Conservation (phyloP, 441 rosid species). For the Croton setiger region DNA sequence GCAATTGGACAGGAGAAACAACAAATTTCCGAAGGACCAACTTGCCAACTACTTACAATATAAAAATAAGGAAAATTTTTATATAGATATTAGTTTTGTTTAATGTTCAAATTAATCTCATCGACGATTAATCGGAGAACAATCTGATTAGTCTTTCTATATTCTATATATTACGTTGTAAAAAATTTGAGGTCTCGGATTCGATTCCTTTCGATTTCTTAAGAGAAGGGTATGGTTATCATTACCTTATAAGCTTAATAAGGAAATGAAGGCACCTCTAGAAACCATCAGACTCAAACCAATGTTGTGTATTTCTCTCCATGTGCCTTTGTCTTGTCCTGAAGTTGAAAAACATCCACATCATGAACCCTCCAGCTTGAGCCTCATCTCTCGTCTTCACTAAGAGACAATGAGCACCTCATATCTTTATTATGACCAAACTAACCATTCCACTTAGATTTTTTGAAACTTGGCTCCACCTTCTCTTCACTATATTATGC, state of each 20-base stretch:
- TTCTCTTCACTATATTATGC: neutral
- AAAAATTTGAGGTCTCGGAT: too few relatives aligned
- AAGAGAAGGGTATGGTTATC: too few relatives aligned
- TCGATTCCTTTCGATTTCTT: too few relatives aligned
- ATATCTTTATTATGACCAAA: slow-evolving; percentile 11
- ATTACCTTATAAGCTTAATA: neutral
- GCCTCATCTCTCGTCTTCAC: slow-evolving; percentile 16
- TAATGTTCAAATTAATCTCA: too few relatives aligned
- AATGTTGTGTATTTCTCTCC: slow-evolving; percentile 23
- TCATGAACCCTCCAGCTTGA: slow-evolving; percentile 17
- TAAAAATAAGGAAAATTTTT: neutral
- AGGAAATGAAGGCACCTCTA: slow-evolving; percentile 19
- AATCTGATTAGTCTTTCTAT: too few relatives aligned
- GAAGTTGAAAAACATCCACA: slow-evolving; percentile 40
- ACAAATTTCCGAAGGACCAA: slow-evolving; percentile 49
- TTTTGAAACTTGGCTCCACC: neutral
- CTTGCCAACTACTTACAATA: slow-evolving; percentile 42
- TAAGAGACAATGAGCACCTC: slow-evolving; percentile 30
- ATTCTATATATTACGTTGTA: too few relatives aligned
- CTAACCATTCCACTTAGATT: slow-evolving; percentile 29
- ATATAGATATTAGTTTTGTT: too few relatives aligned
- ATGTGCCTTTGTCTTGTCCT: slow-evolving; percentile 58
- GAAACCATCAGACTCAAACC: neutral
- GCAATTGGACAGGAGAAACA: slow-evolving; percentile 36
- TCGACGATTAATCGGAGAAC: too few relatives aligned